Percentiles rank a stretch among this genome's conserved stretches.
phyloP scores from a whole-genome alignment of 1,284 basidiomycete species.

The Tilletia indica region DNA sequence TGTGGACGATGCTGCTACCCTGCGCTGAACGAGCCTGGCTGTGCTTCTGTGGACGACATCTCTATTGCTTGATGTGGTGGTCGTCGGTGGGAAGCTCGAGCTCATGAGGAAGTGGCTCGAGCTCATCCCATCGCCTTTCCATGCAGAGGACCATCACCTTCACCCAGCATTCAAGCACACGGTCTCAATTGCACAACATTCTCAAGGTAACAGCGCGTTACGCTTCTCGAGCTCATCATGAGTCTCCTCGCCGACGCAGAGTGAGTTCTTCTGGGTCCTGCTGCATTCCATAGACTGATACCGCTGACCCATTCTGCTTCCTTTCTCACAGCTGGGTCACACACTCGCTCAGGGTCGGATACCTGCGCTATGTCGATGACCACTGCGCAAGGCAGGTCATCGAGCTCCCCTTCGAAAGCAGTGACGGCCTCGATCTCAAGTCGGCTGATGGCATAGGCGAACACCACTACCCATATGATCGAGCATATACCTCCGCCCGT shows the following conservation, averaged over 20 bases:
- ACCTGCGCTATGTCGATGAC: slow-evolving; percentile 44
- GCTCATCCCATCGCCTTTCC: background rate
- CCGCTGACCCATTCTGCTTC: background rate
- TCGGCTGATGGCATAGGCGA: background rate
- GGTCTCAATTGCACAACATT: too few species aligned
- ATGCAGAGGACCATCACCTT: too few species aligned
- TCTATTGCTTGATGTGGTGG: background rate
- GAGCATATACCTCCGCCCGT: background rate
- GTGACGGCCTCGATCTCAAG: slow-evolving; percentile 13
- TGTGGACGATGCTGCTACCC: slow-evolving; percentile 52
- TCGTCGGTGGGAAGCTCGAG: background rate
- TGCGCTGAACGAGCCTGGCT: background rate
- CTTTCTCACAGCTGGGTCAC: slow-evolving; percentile 30
- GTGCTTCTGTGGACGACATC: background rate
- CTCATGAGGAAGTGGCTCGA: slow-evolving; percentile 5
- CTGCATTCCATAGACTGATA: too few species aligned
- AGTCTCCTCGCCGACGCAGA: slow-evolving; percentile 10
- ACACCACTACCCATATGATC: too few species aligned
- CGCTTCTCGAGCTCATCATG: background rate
- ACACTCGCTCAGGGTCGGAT: slow-evolving; percentile 43
- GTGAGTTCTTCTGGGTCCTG: slow-evolving; percentile 1
- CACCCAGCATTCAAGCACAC: too few species aligned
- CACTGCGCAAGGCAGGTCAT: slow-evolving; percentile 42
- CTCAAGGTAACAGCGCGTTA: too few species aligned
- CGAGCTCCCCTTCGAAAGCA: slow-evolving; percentile 31